Evolutionary conservation across 305 asterid species (phyloP), one percentile per base, ranked within the genome.

Genomic region (Ajuga reptans): DNA sequence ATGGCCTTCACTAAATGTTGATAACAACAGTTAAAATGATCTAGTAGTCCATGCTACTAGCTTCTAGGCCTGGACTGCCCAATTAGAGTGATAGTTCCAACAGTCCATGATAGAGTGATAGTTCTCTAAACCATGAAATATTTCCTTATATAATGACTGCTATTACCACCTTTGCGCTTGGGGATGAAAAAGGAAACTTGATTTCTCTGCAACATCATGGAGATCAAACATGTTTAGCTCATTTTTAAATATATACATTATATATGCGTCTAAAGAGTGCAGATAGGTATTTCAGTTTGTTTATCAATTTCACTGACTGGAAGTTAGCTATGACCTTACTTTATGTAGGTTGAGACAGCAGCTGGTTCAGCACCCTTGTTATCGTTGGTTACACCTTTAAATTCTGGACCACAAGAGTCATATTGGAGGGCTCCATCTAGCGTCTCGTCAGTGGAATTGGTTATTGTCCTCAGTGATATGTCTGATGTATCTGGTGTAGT

Each of bases 401-500:
- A 78, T 81, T 82, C 84, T 63, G 95, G 87, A 68, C 77, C 88
- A 58, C 85, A 66, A 66, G 92, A 85, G 61, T 86, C 89, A 65
- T 89, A 84, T 66, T 93, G 99, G 99, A 89, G 79, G 85, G 96
- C 99, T 82, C 92, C 97, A 4, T 66, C 91, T 9, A 83, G 78
- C 81, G 75, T 75, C 73, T 81, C 99, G 10, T 79, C 96, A 17
- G 89, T 84, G 80, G 99, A 93, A 66, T 82, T 91, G 81, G 95
- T 81, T 59, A 83, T 91, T 72, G 97, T 83, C 66, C 99, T 93
- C 16, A 59, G 86, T 42, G 85, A 86, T 77, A 76, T 82, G 56
- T 93, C 97, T 69, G 96, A 86, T 85, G 99, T 93, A 76, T 79
- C 91, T 15, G 97, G 92, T 79, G 96, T 86, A 66, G 82, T 85